Base-by-base conservation (phyloP, 2,329 filamentous ascomycete genomes). In the Trichoderma sp. region DNA sequence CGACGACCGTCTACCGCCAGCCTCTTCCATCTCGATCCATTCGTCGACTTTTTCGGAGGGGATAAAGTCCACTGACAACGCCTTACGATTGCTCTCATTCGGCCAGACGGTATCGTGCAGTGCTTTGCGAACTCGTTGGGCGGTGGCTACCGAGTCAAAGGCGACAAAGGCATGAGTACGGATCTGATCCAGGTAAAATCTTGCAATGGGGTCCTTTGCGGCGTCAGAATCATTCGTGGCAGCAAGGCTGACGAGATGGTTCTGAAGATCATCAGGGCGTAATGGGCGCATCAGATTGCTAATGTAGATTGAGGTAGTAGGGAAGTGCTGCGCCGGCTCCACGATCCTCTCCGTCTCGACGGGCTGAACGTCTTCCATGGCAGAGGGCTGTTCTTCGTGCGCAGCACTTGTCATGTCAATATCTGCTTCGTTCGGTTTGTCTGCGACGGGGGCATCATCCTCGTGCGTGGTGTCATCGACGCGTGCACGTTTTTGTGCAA, bases 251-350 rank as follows among this genome's bases (percentile, higher is more conserved):
- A 90, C 82, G 5, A 98, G 87, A 81, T 98, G 91, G 1, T 89
- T 87, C 79, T 90, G 91, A 1, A 98, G 89, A 21, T 88, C 87
- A 31, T 87, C 85, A 0, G 91, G 89, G 76, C 94, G 93, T 27
- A 98, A 87, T 11, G 97, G 95, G 64, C 96, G 92, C 91, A 97
- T 95, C 73, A 98, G 91, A 80, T 98, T 93, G 83, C 93, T 92
- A 79, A 98, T 97, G 85, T 98, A 98, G 64, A 98, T 86, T 18
- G 94, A 93, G 38, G 91, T 85, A 3, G 95, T 96, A 6, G 93
- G 91, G 27, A 91, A 89, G 82, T 97, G 94, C 45, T 92, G 84
- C 0, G 94, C 89, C 7, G 92, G 91, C 29, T 84, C 83, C 33
- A 88, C 83, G 53, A 84, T 82, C 24, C 80, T 77, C 63, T 84